Evolutionary conservation across 352 stramenopile species (phyloP).

Genomic region (Globisporangium paroecandrum): DNA sequence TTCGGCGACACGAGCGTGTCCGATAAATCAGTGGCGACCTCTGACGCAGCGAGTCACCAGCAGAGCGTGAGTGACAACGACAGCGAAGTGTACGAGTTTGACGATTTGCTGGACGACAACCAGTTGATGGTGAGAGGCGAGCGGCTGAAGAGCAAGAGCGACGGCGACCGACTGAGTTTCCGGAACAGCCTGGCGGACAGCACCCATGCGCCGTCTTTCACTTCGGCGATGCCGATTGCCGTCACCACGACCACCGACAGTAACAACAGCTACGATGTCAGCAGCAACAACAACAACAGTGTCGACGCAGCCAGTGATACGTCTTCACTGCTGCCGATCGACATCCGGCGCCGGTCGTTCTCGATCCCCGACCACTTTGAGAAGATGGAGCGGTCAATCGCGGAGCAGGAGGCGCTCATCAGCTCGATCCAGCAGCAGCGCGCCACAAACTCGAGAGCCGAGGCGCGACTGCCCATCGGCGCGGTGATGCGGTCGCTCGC

Average conservation of each 20-base stretch:
- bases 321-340: conserved; percentile 11
- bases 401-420: conserved; percentile 59
- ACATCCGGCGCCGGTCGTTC: conserved; percentile 33
- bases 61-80: conserved; percentile 20
- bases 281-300: neutral
- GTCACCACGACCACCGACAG: neutral
- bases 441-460: conserved; percentile 13
- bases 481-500: conserved; percentile 18
- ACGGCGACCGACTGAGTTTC: neutral
- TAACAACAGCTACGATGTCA: neutral
- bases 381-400: conserved; percentile 58
- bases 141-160: conserved; percentile 1
- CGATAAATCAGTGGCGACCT: conserved; percentile 18
- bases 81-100: conserved; percentile 33
- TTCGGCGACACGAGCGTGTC: conserved; percentile 28
- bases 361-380: conserved; percentile 53
- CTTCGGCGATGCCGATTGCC: neutral
- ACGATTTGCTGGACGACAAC: conserved; percentile 26
- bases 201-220: neutral
- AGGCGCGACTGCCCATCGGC: conserved; percentile 20
- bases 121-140: neutral
- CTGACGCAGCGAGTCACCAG: neutral
- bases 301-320: conserved; percentile 2
- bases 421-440: conserved; percentile 54
- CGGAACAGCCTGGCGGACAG: neutral